Percentiles rank a stretch among this genome's conserved stretches.
phyloP scores from a whole-genome alignment of 2,329 filamentous ascomycete species.

The Diaporthe ampelina region DNA sequence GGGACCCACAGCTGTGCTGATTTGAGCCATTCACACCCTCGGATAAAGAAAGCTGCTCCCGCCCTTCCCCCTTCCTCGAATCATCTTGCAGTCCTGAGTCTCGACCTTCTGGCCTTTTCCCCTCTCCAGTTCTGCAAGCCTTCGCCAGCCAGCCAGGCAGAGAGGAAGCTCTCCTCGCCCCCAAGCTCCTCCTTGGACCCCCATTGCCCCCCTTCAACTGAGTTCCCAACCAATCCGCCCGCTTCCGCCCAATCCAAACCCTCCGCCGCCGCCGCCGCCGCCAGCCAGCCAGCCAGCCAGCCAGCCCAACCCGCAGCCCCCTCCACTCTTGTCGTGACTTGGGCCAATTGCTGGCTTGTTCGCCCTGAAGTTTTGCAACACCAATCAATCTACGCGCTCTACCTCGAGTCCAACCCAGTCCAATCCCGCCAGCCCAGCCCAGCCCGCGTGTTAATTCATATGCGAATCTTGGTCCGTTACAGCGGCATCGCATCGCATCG shows the following conservation, averaged over 20 bases:
- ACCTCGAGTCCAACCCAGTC: slow-evolving; percentile 1
- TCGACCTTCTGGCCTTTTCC: slow-evolving; percentile 27
- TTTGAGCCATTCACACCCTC: slow-evolving; percentile 39
- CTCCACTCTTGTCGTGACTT: slow-evolving; percentile 20
- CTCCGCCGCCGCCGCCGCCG: background rate
- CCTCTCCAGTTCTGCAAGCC: slow-evolving; percentile 12
- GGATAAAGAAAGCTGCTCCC: slow-evolving; percentile 40
- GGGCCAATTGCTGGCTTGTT: slow-evolving; percentile 35
- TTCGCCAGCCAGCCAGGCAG: background rate
- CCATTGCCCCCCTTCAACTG: too few species aligned
- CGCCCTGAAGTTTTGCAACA: slow-evolving; percentile 30
- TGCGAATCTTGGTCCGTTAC: background rate
- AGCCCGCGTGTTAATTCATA: background rate
- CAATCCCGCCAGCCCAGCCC: background rate
- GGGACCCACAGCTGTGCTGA: slow-evolving; percentile 33
- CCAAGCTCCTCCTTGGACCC: background rate
- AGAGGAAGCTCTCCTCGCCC: too few species aligned
- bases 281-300: too few species aligned
- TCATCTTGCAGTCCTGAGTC: slow-evolving; percentile 36
- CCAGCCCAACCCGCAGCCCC: background rate
- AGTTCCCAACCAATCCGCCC: slow-evolving; percentile 21
- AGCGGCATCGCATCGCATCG: background rate
- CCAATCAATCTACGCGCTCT: slow-evolving; percentile 32
- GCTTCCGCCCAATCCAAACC: slow-evolving; percentile 23
- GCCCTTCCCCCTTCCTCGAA: slow-evolving; percentile 39